phyloP scores from a whole-genome alignment of 192 early-diverging fungal genomes.

The Dissophora globulifera region DNA sequence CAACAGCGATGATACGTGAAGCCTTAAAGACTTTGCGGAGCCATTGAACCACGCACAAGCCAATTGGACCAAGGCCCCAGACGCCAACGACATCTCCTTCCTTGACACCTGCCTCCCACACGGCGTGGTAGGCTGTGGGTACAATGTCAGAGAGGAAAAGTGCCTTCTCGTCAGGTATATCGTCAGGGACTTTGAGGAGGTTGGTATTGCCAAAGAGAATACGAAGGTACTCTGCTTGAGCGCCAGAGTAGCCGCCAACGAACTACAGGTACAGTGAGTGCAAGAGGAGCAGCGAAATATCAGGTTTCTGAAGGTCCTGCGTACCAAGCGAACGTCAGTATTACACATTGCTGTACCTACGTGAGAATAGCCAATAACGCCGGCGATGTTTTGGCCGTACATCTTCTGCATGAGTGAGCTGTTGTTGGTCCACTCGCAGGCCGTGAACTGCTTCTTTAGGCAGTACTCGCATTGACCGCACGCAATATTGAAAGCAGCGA shows the following conservation, averaged over 20 bases:
- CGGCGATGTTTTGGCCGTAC: conserved; percentile 57
- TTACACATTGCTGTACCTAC: too few species aligned
- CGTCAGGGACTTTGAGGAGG: conserved; percentile 54
- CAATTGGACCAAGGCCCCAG: conserved; percentile 68
- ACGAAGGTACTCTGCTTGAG: conserved; percentile 62
- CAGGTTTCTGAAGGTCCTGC: too few species aligned
- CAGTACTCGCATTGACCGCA: conserved; percentile 68
- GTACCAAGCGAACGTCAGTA: too few species aligned
- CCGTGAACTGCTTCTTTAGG: conserved; percentile 49
- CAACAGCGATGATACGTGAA: conserved; percentile 56
- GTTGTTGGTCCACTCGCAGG: conserved; percentile 66
- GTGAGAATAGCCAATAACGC: conserved; percentile 66
- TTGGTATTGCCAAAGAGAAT: conserved; percentile 67
- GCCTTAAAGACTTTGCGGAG: conserved; percentile 46
- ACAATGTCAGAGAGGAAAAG: conserved; percentile 62
- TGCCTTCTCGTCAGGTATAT: conserved; percentile 58
- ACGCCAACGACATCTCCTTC: conserved; percentile 62
- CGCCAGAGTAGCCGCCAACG: conserved; percentile 55
- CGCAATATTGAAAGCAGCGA: conserved; percentile 56
- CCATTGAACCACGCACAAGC: conserved; percentile 37
- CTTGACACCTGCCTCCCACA: conserved; percentile 43
- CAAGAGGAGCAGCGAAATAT: too few species aligned
- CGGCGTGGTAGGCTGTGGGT: conserved; percentile 60
- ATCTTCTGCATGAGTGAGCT: conserved; percentile 59
- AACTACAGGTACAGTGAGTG: too few species aligned